Evolutionary conservation across 2,329 filamentous ascomycete genomes (phyloP), one percentile per base, ranked within the genome.

Genomic region (Hypoxylon sp.): DNA sequence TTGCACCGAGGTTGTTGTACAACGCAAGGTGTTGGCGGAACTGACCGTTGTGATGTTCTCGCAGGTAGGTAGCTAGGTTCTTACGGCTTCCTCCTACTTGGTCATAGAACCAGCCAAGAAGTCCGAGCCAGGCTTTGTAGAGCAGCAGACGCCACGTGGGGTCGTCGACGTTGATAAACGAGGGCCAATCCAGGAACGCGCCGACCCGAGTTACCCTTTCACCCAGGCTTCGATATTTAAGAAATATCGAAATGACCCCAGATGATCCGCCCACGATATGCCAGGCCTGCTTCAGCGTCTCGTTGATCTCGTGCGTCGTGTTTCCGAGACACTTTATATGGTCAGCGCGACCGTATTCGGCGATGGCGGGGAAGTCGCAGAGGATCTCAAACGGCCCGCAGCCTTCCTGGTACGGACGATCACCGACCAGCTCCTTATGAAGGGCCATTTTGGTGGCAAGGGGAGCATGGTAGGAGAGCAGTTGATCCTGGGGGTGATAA

Each of bases 381-480:
- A 19, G 48, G 17, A 51, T 31, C 48, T 51, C 48, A 17, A 51
- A 51, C 1, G 29, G 48, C 11, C 48, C 48, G 26, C 48, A 51
- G 2, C 24, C n/a, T 17, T 31, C 2, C 5, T 33, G 9, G 29
- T 51, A 51, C 24, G 24, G 24, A 5, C 22, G 3, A 26, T 35
- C 26, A 14, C 48, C 48, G 24, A 51, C 5, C 24, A 51, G 29
- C 48, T 17, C 14, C 29, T 51, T n/a, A 14, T 51, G 48, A 14
- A 51, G 26, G 5, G 14, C 14, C 48, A 13, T 26, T 26, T 19
- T 51, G 14, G 14, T 11, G 48, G 24, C 29, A 8, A 51, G 48
- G 24, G 48, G 48, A n/a, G 48, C 24, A 17, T 35, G 48, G 29
- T 33, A 51, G 14, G 13, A 14, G 48, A 3, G 5, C 13, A 3